phyloP scores from a whole-genome alignment of 2,329 filamentous ascomycete species.

The Metarhizium sp. region DNA sequence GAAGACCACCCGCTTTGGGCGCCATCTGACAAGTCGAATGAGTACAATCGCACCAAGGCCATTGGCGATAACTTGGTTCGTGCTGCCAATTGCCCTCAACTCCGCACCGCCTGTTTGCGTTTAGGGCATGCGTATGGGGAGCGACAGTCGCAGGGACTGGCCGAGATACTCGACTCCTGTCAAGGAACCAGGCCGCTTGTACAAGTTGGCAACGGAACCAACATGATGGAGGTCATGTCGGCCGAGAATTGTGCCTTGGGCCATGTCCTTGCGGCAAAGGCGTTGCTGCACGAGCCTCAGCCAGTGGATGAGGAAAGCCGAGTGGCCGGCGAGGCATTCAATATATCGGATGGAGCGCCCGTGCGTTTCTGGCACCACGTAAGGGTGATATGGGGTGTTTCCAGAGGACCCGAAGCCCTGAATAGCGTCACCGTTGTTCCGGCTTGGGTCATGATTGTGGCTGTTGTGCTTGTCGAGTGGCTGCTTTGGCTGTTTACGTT shows the following conservation, averaged over 20 bases:
- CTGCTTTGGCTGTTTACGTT: constrained; percentile 15
- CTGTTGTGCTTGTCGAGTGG: constrained; percentile 12
- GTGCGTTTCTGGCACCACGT: constrained; percentile 23
- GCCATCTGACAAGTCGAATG: constrained; percentile 12
- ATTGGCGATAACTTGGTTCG: constrained; percentile 20
- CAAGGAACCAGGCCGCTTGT: constrained; percentile 23
- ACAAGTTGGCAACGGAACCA: constrained; percentile 16
- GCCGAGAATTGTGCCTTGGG: constrained; percentile 16
- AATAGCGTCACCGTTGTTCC: constrained; percentile 12
- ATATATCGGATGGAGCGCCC: constrained; percentile 22
- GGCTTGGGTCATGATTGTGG: constrained; percentile 14
- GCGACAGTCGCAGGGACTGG: constrained; percentile 17
- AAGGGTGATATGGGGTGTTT: constrained; percentile 14
- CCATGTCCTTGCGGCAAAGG: constrained; percentile 19
- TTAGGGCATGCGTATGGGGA: constrained; percentile 24
- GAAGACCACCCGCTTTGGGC: constrained; percentile 17
- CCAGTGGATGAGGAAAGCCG: constrained; percentile 1
- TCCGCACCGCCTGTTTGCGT: constrained; percentile 18
- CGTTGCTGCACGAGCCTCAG: constrained; percentile 9
- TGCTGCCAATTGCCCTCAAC: constrained; percentile 14
- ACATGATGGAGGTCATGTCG: constrained; percentile 18
- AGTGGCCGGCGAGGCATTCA: constrained; percentile 25
- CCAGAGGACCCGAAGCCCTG: constrained; percentile 5
- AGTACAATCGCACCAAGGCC: constrained; percentile 23
- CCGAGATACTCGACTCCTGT: constrained; percentile 22